Evolutionary conservation across 2,329 filamentous ascomycete genomes (phyloP).

Genomic region (Didymella pomorum): DNA sequence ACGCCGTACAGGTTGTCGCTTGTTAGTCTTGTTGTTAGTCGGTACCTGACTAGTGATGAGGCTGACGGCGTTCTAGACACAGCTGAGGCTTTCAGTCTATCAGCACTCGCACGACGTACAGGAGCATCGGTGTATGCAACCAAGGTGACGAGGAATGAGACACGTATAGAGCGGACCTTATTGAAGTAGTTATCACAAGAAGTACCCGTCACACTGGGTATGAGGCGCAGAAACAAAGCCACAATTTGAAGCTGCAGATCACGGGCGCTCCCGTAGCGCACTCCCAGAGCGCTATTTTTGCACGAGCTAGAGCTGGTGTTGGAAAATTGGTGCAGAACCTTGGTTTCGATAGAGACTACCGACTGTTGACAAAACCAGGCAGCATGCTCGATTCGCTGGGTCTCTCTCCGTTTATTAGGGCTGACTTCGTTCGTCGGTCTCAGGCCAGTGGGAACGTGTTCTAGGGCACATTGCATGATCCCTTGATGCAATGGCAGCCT

Average conservation of each 20-base stretch:
- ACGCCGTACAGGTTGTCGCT: conserved; percentile 2
- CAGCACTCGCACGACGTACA: background rate
- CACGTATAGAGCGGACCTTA: background rate
- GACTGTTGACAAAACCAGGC: background rate
- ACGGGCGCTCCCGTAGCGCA: conserved; percentile 28
- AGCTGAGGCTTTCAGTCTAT: background rate
- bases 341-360: conserved; percentile 4
- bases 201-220: background rate
- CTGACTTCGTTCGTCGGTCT: background rate
- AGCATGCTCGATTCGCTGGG: background rate
- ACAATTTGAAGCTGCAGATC: conserved; percentile 22
- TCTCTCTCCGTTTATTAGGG: background rate
- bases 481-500: background rate
- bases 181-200: background rate
- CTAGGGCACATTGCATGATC: background rate
- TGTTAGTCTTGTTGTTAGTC: conserved; percentile 12
- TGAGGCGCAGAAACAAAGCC: conserved; percentile 6
- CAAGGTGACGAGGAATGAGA: background rate
- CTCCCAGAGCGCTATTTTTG: conserved; percentile 8
- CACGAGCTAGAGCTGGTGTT: conserved; percentile 7
- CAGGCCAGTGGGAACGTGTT: background rate
- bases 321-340: conserved; percentile 4
- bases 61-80: conserved; percentile 5
- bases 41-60: conserved; percentile 20
- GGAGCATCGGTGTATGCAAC: background rate